A percentile compares a stretch with the other conserved stretches of the same genome.
phyloP scores from a whole-genome alignment of 75 land plant species.

The Sequoiadendron giganteum region DNA sequence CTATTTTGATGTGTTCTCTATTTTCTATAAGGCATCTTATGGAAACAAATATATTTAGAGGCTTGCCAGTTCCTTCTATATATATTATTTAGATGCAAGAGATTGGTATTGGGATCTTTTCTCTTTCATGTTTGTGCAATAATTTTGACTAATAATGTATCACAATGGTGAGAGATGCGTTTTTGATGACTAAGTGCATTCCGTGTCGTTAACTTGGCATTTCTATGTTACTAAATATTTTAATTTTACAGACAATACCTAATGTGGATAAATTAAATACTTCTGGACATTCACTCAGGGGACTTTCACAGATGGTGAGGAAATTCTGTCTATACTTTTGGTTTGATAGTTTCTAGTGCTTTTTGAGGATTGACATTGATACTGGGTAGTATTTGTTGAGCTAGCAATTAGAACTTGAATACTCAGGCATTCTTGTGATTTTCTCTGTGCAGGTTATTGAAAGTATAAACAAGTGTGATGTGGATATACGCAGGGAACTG shows the following conservation, averaged over 20 bases:
- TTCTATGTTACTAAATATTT: background rate
- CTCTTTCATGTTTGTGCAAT: background rate
- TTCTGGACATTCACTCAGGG: conserved; percentile 50
- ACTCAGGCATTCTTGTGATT: conserved; percentile 7
- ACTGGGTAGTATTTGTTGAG: background rate
- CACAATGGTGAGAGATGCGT: background rate
- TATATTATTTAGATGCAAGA: background rate
- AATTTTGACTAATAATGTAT: background rate
- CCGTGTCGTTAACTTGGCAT: background rate
- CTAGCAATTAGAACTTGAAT: background rate
- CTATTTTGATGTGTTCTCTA: background rate
- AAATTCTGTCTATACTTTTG: background rate
- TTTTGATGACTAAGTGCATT: background rate
- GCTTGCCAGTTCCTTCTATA: background rate
- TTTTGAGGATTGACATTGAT: background rate
- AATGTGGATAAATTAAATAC: conserved; percentile 69
- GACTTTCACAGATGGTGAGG: conserved; percentile 89
- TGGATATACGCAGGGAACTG: conserved; percentile 89
- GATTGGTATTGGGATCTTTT: background rate
- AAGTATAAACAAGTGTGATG: conserved; percentile 91
- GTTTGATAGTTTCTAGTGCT: background rate
- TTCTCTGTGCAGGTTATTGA: conserved; percentile 71
- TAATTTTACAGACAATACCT: conserved; percentile 66
- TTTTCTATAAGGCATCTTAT: background rate
- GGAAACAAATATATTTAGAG: too few species aligned